Evolutionary conservation across 176 grass and related monocot genomes (phyloP).

Genomic region (Areca catechu): DNA sequence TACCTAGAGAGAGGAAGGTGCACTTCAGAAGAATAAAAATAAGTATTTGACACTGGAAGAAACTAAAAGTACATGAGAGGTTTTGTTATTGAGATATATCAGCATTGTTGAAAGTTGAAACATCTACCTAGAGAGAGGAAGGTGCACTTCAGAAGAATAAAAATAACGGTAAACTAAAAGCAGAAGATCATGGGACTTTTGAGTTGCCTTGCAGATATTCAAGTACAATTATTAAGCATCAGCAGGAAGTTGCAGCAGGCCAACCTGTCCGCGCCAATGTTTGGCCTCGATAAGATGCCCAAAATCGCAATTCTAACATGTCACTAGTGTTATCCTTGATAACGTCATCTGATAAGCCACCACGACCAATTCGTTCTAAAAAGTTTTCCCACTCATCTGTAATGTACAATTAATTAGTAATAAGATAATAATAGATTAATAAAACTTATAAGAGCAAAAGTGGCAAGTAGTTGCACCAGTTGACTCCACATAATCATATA

Average conservation of each 20-base stretch:
- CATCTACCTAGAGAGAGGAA: no score
- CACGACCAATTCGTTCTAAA: constrained; percentile 71
- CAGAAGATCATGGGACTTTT: background rate
- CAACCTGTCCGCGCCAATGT: constrained; percentile 94
- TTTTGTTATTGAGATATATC: no score
- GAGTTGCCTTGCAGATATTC: background rate
- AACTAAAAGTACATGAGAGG: no score
- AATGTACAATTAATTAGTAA: background rate
- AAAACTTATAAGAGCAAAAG: no score
- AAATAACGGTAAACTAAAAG: constrained; percentile 4
- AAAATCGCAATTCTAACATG: constrained; percentile 86
- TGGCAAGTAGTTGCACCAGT: no score
- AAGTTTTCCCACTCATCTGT: constrained; percentile 97
- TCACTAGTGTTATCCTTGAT: constrained; percentile 55
- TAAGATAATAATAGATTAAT: no score
- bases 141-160: no score
- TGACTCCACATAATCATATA: no score
- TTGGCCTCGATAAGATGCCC: constrained; percentile 93
- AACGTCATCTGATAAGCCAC: constrained; percentile 63
- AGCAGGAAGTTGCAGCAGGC: constrained; percentile 4
- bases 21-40: no score
- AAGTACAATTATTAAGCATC: background rate
- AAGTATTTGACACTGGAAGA: no score
- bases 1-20: no score
- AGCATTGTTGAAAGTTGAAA: no score